Evolutionary conservation across 768 basidiomycete species (phyloP).

Genomic region (Omphalotus guepiniiformis): DNA sequence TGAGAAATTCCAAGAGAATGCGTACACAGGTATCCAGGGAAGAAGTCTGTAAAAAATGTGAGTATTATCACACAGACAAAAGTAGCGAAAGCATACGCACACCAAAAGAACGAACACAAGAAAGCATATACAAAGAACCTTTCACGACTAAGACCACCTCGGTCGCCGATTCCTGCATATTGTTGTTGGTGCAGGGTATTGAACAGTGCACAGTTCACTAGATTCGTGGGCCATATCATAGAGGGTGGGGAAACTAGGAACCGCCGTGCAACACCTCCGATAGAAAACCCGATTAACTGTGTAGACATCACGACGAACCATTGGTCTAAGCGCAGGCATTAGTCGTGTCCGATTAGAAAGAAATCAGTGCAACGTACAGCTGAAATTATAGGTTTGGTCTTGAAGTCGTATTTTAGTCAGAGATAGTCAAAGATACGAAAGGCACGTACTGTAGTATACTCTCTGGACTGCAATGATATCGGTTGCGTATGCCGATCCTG

Average conservation of each 20-base stretch:
- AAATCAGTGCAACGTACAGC: constrained; percentile 24
- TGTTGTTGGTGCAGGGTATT: constrained; percentile 60
- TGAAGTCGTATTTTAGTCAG: too few relatives aligned
- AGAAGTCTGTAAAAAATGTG: constrained; percentile 35
- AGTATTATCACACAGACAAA: background rate
- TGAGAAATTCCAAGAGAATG: constrained; percentile 13
- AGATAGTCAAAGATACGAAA: too few relatives aligned
- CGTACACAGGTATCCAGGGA: constrained; percentile 57
- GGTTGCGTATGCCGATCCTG: constrained; percentile 49
- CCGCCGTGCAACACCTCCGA: constrained; percentile 53
- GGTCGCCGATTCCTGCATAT: constrained; percentile 50
- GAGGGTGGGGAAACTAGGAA: constrained; percentile 66
- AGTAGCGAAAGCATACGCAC: too few relatives aligned
- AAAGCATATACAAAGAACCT: constrained; percentile 57
- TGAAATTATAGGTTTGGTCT: constrained; percentile 51
- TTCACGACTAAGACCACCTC: constrained; percentile 53
- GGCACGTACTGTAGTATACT: constrained; percentile 65
- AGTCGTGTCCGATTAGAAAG: background rate
- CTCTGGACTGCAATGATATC: constrained; percentile 73
- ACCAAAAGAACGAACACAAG: constrained; percentile 40
- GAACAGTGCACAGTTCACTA: constrained; percentile 55
- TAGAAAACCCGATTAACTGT: constrained; percentile 59
- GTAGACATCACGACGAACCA: constrained; percentile 70
- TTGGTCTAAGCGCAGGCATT: constrained; percentile 36
- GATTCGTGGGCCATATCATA: constrained; percentile 73